phyloP scores from a whole-genome alignment of 2,329 filamentous ascomycete species.

The Xylariaceae sp. region DNA sequence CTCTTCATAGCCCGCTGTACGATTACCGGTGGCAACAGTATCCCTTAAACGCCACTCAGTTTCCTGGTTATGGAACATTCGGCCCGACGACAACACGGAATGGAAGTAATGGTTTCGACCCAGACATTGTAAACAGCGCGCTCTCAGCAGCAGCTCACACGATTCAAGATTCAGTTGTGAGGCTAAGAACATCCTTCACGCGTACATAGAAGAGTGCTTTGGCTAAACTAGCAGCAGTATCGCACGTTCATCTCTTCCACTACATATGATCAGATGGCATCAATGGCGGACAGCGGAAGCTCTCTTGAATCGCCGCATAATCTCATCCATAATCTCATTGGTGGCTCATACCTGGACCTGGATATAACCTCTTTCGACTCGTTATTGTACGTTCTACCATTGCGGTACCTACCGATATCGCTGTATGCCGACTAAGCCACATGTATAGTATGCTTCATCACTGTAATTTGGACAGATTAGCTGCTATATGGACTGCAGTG shows the following conservation, averaged over 20 bases:
- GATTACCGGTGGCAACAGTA: slow-evolving; percentile 46
- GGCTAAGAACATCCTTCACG: slow-evolving; percentile 9
- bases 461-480: slow-evolving; percentile 58
- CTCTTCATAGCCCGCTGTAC: slow-evolving; percentile 49
- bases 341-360: slow-evolving; percentile 31
- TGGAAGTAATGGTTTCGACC: slow-evolving; percentile 35
- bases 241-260: slow-evolving; percentile 37
- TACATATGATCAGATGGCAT: slow-evolving; percentile 39
- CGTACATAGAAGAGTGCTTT: neutral
- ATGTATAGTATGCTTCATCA: slow-evolving; percentile 44
- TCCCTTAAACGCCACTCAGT: slow-evolving; percentile 33
- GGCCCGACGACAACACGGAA: slow-evolving; percentile 36
- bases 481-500: slow-evolving; percentile 46
- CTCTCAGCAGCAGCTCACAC: slow-evolving; percentile 25
- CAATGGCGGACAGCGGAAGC: slow-evolving; percentile 32
- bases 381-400: slow-evolving; percentile 37
- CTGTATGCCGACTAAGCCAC: slow-evolving; percentile 6
- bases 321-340: slow-evolving; percentile 37
- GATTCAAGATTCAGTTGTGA: slow-evolving; percentile 40
- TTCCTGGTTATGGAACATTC: slow-evolving; percentile 32
- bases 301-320: slow-evolving; percentile 45
- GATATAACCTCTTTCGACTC: slow-evolving; percentile 44
- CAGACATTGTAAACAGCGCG: slow-evolving; percentile 34
- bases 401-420: neutral
- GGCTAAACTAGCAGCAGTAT: slow-evolving; percentile 33